Percentiles rank a stretch among this genome's conserved stretches.
phyloP scores from a whole-genome alignment of 73 alveolate genomes.

The Paraurostyla sp. region DNA sequence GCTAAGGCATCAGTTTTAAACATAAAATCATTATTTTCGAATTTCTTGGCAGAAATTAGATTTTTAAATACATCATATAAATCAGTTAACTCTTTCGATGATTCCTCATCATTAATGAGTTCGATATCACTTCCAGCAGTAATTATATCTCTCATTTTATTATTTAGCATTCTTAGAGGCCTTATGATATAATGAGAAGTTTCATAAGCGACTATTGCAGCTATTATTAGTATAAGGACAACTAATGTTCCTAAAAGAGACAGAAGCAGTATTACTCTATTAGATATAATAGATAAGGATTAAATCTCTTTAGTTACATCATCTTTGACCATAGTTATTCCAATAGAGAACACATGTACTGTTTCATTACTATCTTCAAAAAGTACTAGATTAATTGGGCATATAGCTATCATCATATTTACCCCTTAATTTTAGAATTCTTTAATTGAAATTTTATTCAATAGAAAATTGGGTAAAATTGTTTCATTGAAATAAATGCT shows the following conservation, averaged over 20 bases:
- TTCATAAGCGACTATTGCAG: conserved; percentile 53
- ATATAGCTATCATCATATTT: not conserved
- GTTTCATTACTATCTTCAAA: not conserved
- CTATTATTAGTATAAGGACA: not conserved
- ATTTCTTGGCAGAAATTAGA: conserved; percentile 63
- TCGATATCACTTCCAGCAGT: not conserved
- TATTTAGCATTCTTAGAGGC: conserved; percentile 54
- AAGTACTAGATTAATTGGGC: not conserved
- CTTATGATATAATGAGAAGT: conserved; percentile 56
- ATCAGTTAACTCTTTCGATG: conserved; percentile 62
- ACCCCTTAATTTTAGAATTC: not conserved
- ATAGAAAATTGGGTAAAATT: conserved; percentile 27
- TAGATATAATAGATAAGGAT: not conserved
- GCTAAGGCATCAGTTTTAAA: conserved; percentile 68
- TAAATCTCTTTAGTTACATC: not conserved
- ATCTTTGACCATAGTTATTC: not conserved
- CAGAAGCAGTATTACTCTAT: not conserved
- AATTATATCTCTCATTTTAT: conserved; percentile 43
- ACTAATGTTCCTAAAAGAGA: not conserved
- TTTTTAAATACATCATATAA: conserved; percentile 61
- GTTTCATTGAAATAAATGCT: not conserved
- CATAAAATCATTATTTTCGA: conserved; percentile 68
- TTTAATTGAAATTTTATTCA: not conserved
- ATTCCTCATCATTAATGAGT: conserved; percentile 36
- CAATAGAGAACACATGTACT: conserved; percentile 41